Conservation (phyloP, 345 rosid genomes). For the Fremontodendron californicum region DNA sequence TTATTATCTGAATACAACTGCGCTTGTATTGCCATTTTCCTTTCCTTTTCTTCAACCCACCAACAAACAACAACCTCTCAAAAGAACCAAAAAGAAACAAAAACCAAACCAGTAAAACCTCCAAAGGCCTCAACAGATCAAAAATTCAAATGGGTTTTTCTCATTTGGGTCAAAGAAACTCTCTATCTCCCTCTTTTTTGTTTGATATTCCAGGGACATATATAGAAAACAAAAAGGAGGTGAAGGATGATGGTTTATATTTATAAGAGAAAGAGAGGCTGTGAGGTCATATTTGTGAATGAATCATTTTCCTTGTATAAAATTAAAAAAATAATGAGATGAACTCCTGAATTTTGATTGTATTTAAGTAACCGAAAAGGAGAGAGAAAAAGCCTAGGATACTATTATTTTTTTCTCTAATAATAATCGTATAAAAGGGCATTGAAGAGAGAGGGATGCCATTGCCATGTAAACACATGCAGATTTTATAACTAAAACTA, state of each 20-base stretch:
- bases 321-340: no score
- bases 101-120: no score
- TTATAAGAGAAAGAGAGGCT: slow-evolving; percentile 14
- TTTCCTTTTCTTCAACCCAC: neutral
- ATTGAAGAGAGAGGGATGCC: slow-evolving; percentile 10
- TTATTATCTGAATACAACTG: slow-evolving; percentile 44
- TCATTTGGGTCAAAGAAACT: neutral
- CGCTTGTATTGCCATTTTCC: slow-evolving; percentile 67
- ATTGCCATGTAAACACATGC: slow-evolving; percentile 50
- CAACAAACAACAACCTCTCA: no score
- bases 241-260: slow-evolving; percentile 12
- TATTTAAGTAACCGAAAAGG: slow-evolving; percentile 37
- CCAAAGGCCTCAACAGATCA: no score
- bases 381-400: slow-evolving; percentile 28
- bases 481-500: slow-evolving; percentile 83
- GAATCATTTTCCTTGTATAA: no score
- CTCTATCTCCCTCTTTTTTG: neutral
- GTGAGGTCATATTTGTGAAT: neutral
- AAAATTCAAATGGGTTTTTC: neutral
- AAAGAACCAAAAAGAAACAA: no score
- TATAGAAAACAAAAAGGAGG: neutral
- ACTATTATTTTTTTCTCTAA: neutral
- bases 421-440: neutral
- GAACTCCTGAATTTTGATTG: neutral
- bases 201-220: neutral